phyloP scores from a whole-genome alignment of 2,329 filamentous ascomycete species.

The Plectosphaerella plurivora region DNA sequence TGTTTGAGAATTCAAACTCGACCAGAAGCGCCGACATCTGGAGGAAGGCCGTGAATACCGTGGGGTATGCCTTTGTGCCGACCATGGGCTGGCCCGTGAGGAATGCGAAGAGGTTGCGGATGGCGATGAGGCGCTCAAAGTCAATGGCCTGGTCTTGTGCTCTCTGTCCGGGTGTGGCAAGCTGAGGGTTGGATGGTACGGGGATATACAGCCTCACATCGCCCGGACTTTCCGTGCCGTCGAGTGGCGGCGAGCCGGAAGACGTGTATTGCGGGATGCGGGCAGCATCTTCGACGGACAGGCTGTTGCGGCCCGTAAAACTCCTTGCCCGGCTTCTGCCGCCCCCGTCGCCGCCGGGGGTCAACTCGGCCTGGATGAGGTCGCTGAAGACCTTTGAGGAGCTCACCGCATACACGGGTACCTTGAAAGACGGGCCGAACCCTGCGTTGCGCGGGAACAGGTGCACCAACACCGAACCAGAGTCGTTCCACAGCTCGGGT shows the following conservation, averaged over 20 bases:
- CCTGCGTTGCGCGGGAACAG: conserved; percentile 47
- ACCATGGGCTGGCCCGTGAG: conserved; percentile 60
- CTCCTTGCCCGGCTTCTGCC: conserved; percentile 33
- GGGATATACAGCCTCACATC: conserved; percentile 53
- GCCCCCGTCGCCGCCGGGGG: conserved; percentile 12
- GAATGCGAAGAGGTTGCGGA: conserved; percentile 64
- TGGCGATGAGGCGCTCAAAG: conserved; percentile 51
- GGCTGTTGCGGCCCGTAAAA: conserved; percentile 41
- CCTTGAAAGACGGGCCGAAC: conserved; percentile 55
- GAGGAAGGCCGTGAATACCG: conserved; percentile 49
- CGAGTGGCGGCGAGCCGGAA: conserved; percentile 29
- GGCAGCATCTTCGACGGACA: conserved; percentile 46
- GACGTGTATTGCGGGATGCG: conserved; percentile 29
- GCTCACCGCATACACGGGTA: conserved; percentile 48
- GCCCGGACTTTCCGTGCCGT: conserved; percentile 24
- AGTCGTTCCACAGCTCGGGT: conserved; percentile 62
- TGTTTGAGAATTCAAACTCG: conserved; percentile 52
- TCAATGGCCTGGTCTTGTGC: conserved; percentile 27
- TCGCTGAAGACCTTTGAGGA: conserved; percentile 51
- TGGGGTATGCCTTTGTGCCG: conserved; percentile 47
- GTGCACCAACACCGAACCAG: conserved; percentile 52
- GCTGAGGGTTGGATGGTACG: background rate
- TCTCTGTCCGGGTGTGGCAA: conserved; percentile 23
- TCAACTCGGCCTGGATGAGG: conserved; percentile 42
- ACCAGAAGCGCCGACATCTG: conserved; percentile 49